Evolutionary conservation across 192 early-diverging fungal species (phyloP).

Genomic region (Geranomyces variabilis): DNA sequence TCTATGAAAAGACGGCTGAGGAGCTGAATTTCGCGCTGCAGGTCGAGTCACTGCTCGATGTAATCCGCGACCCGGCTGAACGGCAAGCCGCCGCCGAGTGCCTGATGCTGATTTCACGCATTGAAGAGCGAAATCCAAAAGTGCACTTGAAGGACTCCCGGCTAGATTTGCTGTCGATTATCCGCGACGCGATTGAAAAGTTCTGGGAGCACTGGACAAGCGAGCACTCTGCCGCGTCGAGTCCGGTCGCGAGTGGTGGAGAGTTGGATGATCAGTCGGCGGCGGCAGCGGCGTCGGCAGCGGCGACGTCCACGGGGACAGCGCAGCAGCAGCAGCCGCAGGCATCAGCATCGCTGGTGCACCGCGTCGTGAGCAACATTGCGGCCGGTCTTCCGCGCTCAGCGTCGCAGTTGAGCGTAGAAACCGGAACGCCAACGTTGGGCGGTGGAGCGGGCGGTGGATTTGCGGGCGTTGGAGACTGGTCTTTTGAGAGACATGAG

Average conservation of each 20-base stretch:
- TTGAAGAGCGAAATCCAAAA: conserved; percentile 69
- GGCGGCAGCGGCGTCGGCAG: neutral
- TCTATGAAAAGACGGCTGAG: conserved; percentile 80
- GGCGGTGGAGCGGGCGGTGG: too few species aligned
- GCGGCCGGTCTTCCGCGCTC: neutral
- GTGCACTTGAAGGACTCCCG: conserved; percentile 42
- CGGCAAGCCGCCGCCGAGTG: conserved; percentile 77
- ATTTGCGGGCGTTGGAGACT: conserved; percentile 16
- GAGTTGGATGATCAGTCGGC: neutral
- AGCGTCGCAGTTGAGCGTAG: conserved; percentile 6
- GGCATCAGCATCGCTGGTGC: neutral
- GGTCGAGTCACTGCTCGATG: conserved; percentile 74
- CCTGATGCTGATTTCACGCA: conserved; percentile 67
- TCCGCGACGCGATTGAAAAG: conserved; percentile 64
- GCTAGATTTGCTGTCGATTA: conserved; percentile 64
- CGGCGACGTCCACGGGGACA: neutral
- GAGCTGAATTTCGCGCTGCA: conserved; percentile 84
- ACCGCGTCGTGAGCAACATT: conserved; percentile 1
- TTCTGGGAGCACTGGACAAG: conserved; percentile 76
- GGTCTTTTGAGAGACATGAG: conserved; percentile 65
- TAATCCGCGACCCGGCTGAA: conserved; percentile 77
- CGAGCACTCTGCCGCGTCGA: conserved; percentile 39
- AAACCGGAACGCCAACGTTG: conserved; percentile 2
- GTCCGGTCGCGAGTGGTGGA: conserved; percentile 6
- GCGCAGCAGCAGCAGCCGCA: neutral